Percentiles rank a stretch among this genome's conserved stretches.
These are phyloP conservation scores for Trypanosoma caninum DNA, from an alignment of 208 protist species.

Conservation along the genomic window DNA sequence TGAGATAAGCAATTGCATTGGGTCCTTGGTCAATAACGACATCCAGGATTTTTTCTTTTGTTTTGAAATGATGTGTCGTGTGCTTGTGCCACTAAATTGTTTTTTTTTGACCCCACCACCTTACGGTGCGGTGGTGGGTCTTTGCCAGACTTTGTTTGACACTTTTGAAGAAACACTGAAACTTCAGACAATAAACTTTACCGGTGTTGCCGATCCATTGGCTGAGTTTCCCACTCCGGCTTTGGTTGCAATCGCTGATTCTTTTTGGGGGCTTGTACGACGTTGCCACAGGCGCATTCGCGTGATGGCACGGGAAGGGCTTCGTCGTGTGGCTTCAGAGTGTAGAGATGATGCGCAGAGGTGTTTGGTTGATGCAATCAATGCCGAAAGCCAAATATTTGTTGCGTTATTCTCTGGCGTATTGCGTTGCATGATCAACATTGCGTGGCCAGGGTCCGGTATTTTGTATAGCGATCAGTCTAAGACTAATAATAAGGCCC, in stretches of 20 bases:
- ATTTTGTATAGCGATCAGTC: slow-evolving; percentile 51
- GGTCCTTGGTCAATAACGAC: too few species aligned
- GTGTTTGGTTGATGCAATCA: slow-evolving; percentile 40
- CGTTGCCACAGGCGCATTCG: slow-evolving; percentile 60
- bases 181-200: slow-evolving; percentile 3
- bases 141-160: slow-evolving; percentile 68
- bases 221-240: slow-evolving; percentile 27
- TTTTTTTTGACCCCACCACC: slow-evolving; percentile 18
- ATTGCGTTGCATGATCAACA: slow-evolving; percentile 57
- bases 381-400: slow-evolving; percentile 50
- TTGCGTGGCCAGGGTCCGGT: slow-evolving; percentile 80
- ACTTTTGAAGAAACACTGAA: slow-evolving; percentile 72
- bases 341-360: slow-evolving; percentile 14
- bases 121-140: slow-evolving; percentile 42
- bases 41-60: slow-evolving; percentile 38
- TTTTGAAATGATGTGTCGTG: slow-evolving; percentile 54
- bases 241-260: slow-evolving; percentile 43
- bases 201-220: slow-evolving; percentile 5
- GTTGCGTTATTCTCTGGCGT: slow-evolving; percentile 44
- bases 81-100: slow-evolving; percentile 36
- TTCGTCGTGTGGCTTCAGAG: slow-evolving; percentile 19
- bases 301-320: slow-evolving; percentile 39
- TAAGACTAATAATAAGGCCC: slow-evolving; percentile 18
- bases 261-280: slow-evolving; percentile 48
- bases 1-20: too few species aligned